phyloP scores from a whole-genome alignment of 129 eudicot species.

The Escallonia rubra region DNA sequence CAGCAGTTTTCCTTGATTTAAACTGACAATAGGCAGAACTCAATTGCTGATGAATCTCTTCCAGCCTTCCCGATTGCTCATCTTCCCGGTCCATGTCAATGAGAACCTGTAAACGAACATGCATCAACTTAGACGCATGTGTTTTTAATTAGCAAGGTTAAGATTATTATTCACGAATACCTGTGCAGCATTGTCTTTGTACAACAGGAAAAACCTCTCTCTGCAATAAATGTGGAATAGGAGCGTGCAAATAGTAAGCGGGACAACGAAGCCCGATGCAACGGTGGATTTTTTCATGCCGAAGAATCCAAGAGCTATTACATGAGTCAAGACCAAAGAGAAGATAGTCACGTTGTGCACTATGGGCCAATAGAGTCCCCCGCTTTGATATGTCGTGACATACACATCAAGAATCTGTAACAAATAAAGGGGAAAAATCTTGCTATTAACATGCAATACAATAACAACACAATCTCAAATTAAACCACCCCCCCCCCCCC shows the following conservation, averaged over 20 bases:
- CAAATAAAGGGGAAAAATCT: too few species aligned
- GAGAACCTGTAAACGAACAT: constrained; percentile 45
- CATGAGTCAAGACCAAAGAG: constrained; percentile 68
- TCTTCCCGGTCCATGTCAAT: constrained; percentile 92
- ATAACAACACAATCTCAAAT: too few species aligned
- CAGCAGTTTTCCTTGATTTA: neutral
- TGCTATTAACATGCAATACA: too few species aligned
- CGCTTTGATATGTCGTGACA: constrained; percentile 64
- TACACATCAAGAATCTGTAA: constrained; percentile 87
- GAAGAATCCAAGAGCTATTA: constrained; percentile 69
- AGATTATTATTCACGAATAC: constrained; percentile 22
- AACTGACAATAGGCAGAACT: constrained; percentile 58
- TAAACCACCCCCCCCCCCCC: too few species aligned
- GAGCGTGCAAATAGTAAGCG: constrained; percentile 56
- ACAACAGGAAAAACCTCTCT: constrained; percentile 68
- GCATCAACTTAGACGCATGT: neutral
- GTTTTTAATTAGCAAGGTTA: neutral
- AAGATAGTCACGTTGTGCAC: constrained; percentile 67
- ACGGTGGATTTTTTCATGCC: constrained; percentile 48
- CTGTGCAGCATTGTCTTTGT: constrained; percentile 55
- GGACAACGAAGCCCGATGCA: constrained; percentile 50
- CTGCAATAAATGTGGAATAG: constrained; percentile 81
- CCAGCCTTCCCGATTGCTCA: constrained; percentile 48
- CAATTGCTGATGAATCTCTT: constrained; percentile 47
- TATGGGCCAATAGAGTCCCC: constrained; percentile 87